Conservation (phyloP, 805 yeast genomes). For the Scheffersomyces stipitis region DNA sequence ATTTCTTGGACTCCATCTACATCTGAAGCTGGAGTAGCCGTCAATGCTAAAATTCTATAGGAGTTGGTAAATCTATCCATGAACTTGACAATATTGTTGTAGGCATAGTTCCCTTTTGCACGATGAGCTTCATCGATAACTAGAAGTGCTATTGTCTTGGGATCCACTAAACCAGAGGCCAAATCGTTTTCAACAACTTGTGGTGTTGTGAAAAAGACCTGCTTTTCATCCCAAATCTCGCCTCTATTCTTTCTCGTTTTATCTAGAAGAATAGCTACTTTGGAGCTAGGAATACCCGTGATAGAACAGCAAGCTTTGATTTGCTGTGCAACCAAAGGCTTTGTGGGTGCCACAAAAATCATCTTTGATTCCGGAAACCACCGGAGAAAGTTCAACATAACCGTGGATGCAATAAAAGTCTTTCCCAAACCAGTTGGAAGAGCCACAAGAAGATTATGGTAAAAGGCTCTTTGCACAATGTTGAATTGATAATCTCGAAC, state of each 20-base stretch:
- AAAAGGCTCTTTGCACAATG: conserved; percentile 71
- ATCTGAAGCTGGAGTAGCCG: conserved; percentile 94
- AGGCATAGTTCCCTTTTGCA: conserved; percentile 87
- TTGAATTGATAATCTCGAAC: conserved; percentile 86
- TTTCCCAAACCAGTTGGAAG: conserved; percentile 98
- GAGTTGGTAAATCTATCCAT: conserved; percentile 55
- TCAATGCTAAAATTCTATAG: conserved; percentile 77
- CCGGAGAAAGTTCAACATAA: conserved; percentile 82
- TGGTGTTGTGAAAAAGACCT: conserved; percentile 92
- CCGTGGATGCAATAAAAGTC: conserved; percentile 92
- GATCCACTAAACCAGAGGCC: conserved; percentile 69
- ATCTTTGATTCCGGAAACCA: conserved; percentile 84
- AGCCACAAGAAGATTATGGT: conserved; percentile 77
- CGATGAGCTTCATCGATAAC: conserved; percentile 96
- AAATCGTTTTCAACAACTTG: conserved; percentile 94
- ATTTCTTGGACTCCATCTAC: conserved; percentile 87
- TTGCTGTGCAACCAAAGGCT: conserved; percentile 95
- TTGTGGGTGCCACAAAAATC: conserved; percentile 94
- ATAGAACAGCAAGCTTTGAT: conserved; percentile 87
- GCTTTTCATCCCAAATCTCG: conserved; percentile 71
- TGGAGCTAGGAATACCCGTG: conserved; percentile 75
- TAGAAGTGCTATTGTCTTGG: conserved; percentile 69
- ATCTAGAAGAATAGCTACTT: conserved; percentile 77
- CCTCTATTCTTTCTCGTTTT: conserved; percentile 58
- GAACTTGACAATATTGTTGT: conserved; percentile 75